Conservation (phyloP, 805 yeast genomes). For the Zygosaccharomyces pseudorouxii region DNA sequence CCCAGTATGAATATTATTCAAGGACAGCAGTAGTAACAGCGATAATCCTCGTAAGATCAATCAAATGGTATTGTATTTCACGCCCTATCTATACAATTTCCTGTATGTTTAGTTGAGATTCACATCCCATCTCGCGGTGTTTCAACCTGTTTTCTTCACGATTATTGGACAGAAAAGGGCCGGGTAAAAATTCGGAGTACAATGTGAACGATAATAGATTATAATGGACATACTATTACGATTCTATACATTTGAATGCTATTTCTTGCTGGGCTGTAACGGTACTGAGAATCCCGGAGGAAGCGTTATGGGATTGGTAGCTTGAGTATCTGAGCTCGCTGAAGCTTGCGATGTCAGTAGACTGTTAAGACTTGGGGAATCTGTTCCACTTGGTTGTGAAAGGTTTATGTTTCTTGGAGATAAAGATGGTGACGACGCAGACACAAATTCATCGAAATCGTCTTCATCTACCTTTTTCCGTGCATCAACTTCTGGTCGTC, state of each 20-base stretch:
- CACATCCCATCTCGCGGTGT: no score
- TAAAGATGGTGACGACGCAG: constrained; percentile 20
- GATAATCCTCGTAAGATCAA: no score
- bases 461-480: constrained; percentile 24
- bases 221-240: background rate
- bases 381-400: background rate
- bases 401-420: background rate
- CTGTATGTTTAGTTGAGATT: no score
- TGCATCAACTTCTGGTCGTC: background rate
- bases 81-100: no score
- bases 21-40: no score
- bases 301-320: constrained; percentile 14
- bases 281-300: constrained; percentile 44
- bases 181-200: background rate
- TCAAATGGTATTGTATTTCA: no score
- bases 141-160: no score
- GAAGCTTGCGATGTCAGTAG: constrained; percentile 1
- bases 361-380: constrained; percentile 5
- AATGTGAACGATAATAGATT: background rate
- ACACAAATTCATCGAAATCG: constrained; percentile 34
- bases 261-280: constrained; percentile 33
- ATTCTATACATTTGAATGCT: background rate
- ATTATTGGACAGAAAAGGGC: background rate
- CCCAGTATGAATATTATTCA: background rate
- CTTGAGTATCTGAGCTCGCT: background rate